Evolutionary conservation across 257 asterid species (phyloP).

Genomic region (Fraxinus anomala): DNA sequence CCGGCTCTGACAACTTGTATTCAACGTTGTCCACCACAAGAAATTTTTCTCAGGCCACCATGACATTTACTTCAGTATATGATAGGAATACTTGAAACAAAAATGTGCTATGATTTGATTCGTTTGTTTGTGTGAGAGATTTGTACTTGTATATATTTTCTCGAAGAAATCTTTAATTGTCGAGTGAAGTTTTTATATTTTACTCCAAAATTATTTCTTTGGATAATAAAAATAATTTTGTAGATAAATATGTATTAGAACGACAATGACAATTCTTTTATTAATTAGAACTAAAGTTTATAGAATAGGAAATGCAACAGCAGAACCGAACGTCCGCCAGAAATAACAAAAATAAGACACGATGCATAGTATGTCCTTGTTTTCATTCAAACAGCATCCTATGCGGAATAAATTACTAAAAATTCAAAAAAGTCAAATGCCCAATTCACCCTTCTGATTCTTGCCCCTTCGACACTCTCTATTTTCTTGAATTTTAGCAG

Average conservation of each 20-base stretch:
- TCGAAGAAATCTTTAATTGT: background rate
- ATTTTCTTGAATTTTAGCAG: background rate
- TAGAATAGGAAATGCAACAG: no score
- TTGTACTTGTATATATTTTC: background rate
- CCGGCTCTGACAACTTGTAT: conserved; percentile 45
- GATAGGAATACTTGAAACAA: conserved; percentile 31
- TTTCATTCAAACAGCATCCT: background rate
- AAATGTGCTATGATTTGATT: background rate
- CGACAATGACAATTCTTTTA: no score
- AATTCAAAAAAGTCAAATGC: background rate
- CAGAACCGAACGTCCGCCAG: background rate
- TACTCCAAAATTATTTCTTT: background rate
- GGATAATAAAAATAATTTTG: no score
- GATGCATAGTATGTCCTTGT: background rate
- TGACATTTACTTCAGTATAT: conserved; percentile 38
- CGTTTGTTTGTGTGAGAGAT: background rate
- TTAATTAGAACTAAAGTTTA: no score
- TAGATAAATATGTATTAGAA: no score
- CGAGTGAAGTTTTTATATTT: background rate
- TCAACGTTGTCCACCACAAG: conserved; percentile 44
- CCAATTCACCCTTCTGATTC: background rate
- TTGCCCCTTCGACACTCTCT: background rate
- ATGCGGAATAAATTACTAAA: background rate
- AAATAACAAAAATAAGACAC: no score
- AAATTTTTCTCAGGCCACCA: conserved; percentile 58